Evolutionary conservation across 768 basidiomycete species (phyloP).

Genomic region (Lenzites betulinus): DNA sequence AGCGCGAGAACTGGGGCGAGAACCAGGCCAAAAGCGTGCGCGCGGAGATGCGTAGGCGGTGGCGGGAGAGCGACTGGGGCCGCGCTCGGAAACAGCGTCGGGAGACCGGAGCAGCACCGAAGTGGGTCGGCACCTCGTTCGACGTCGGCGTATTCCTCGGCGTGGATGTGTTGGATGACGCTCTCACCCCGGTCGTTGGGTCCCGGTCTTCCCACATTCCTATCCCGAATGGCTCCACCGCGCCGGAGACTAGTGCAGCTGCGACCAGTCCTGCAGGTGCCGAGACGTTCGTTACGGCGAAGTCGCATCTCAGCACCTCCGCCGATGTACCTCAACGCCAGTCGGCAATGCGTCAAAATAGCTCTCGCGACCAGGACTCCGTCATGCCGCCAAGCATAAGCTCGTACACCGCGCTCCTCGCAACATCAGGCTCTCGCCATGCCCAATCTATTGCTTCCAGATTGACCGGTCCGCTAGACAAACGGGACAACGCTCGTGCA

Average conservation of each 20-base stretch:
- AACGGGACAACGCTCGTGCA: neutral
- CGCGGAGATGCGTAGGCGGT: slow-evolving; percentile 59
- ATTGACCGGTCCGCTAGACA: neutral
- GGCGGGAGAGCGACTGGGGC: slow-evolving; percentile 73
- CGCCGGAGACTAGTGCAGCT: neutral
- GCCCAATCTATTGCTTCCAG: neutral
- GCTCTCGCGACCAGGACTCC: slow-evolving; percentile 2
- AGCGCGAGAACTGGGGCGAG: slow-evolving; percentile 66
- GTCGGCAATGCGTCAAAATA: neutral
- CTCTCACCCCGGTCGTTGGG: neutral
- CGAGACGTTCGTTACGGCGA: slow-evolving; percentile 36
- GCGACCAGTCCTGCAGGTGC: slow-evolving; percentile 13
- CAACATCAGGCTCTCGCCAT: neutral
- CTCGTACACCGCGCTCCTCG: slow-evolving; percentile 22
- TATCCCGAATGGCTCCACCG: neutral
- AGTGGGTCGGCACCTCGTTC: slow-evolving; percentile 76
- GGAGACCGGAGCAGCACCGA: slow-evolving; percentile 30
- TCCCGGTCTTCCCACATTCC: neutral
- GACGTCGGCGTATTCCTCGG: slow-evolving; percentile 79
- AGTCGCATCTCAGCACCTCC: slow-evolving; percentile 6
- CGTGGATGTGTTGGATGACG: slow-evolving; percentile 55
- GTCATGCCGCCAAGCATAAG: slow-evolving; percentile 1
- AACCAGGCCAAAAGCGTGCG: slow-evolving; percentile 49
- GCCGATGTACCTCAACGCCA: neutral
- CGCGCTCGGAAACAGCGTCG: slow-evolving; percentile 36